Evolutionary conservation across 345 rosid species (phyloP).

Genomic region (Iberis pinnata): DNA sequence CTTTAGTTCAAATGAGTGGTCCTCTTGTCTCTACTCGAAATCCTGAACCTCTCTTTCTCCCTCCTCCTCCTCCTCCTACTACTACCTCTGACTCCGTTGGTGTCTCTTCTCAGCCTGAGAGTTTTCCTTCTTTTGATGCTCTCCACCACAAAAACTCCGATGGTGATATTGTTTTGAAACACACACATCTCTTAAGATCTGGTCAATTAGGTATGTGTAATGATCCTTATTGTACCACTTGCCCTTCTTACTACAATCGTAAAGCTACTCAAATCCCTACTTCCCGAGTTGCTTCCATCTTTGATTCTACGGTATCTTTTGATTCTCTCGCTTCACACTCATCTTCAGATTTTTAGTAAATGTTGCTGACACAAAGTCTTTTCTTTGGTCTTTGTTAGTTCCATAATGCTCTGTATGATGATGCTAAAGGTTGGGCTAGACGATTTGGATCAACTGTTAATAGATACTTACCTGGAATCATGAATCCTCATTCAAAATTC

Average conservation of each 20-base stretch:
- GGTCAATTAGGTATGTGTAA: conserved; percentile 79
- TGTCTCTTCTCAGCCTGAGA: conserved; percentile 32
- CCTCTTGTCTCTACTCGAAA: conserved; percentile 43
- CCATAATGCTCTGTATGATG: conserved; percentile 61
- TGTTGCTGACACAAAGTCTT: conserved; percentile 11
- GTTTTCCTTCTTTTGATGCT: conserved; percentile 33
- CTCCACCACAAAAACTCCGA: conserved; percentile 39
- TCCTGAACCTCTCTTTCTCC: conserved; percentile 21
- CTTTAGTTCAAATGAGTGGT: conserved; percentile 58
- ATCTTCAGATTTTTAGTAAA: conserved; percentile 1
- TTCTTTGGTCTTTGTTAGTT: conserved; percentile 36
- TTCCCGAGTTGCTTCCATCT: conserved; percentile 40
- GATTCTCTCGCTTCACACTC: not conserved
- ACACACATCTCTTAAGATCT: conserved; percentile 68
- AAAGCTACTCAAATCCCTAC: conserved; percentile 32
- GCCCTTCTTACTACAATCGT: conserved; percentile 57
- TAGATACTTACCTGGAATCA: conserved; percentile 46
- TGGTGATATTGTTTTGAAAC: conserved; percentile 41
- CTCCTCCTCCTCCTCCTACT: conserved; percentile 17
- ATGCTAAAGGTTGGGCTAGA: conserved; percentile 82
- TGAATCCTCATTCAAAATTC: conserved; percentile 68
- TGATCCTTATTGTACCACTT: conserved; percentile 90
- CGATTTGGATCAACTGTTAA: conserved; percentile 34
- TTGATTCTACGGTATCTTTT: conserved; percentile 47
- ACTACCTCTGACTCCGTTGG: conserved; percentile 18